phyloP scores from a whole-genome alignment of 768 basidiomycete genomes.

The Russula griseocarnosa region DNA sequence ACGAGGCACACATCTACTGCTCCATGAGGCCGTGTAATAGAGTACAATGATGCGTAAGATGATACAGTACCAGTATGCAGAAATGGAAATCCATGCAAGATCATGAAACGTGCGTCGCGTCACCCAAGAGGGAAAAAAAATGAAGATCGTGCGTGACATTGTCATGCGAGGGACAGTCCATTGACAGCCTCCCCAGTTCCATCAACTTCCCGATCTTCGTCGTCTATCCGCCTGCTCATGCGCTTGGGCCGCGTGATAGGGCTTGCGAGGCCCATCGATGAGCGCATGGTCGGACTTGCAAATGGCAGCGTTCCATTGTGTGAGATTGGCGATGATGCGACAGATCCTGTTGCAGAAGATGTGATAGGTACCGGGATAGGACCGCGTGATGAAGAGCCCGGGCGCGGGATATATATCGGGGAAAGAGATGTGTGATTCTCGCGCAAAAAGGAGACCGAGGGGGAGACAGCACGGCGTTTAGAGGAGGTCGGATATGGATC shows the following conservation, averaged over 20 bases:
- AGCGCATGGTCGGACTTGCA: conserved; percentile 64
- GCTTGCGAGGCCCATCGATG: conserved; percentile 67
- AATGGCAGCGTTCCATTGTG: conserved; percentile 46
- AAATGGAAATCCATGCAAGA: background rate
- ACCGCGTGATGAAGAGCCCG: conserved; percentile 34
- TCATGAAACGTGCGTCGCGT: background rate
- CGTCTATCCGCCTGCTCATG: conserved; percentile 46
- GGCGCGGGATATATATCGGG: conserved; percentile 47
- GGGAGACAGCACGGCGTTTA: conserved; percentile 80
- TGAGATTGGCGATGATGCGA: conserved; percentile 69
- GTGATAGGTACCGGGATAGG: conserved; percentile 66
- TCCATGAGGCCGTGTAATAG: conserved; percentile 2
- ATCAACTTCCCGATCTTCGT: conserved; percentile 68
- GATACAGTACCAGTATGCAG: background rate
- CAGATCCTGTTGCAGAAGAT: conserved; percentile 58
- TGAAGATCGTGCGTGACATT: background rate
- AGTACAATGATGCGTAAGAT: conserved; percentile 19
- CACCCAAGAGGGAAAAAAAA: background rate
- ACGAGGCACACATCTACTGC: conserved; percentile 57
- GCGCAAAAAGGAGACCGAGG: conserved; percentile 65
- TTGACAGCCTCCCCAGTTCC: conserved; percentile 77
- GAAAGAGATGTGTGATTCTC: conserved; percentile 53
- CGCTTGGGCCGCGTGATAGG: conserved; percentile 70
- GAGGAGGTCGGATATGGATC: conserved; percentile 76
- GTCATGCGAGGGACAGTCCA: conserved; percentile 46